A percentile compares a stretch with the other conserved stretches of the same genome.
Conservation (phyloP, 129 eudicot genomes). For the Arctium lappa region DNA sequence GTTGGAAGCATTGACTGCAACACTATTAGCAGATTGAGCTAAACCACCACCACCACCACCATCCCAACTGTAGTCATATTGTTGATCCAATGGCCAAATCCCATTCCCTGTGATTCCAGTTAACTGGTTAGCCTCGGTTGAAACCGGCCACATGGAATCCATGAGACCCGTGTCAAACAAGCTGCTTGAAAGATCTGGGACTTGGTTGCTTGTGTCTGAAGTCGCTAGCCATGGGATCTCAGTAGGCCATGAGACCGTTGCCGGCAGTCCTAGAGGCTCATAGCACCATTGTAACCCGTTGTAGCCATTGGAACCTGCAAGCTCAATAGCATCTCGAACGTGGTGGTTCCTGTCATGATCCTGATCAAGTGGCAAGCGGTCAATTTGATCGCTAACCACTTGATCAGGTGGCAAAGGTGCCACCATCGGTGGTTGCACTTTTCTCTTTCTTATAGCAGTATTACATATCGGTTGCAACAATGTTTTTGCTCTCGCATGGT, state of each 20-base stretch:
- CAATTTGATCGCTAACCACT: neutral
- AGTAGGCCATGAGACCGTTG: slow-evolving; percentile 25
- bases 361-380: neutral
- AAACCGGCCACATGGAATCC: slow-evolving; percentile 30
- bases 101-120: slow-evolving; percentile 1
- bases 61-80: slow-evolving; percentile 22
- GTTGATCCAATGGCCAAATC: slow-evolving; percentile 38
- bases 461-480: slow-evolving; percentile 9
- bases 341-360: slow-evolving; percentile 12
- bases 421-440: neutral
- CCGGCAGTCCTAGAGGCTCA: slow-evolving; percentile 20
- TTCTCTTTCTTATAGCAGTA: slow-evolving; percentile 16
- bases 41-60: slow-evolving; percentile 16
- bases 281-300: slow-evolving; percentile 10
- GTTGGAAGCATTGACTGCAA: slow-evolving; percentile 27
- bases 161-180: slow-evolving; percentile 24
- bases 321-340: neutral
- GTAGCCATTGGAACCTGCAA: neutral
- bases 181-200: neutral
- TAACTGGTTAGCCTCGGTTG: slow-evolving; percentile 24
- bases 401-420: slow-evolving; percentile 16
- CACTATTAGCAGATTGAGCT: slow-evolving; percentile 1
- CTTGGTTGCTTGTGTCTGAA: slow-evolving; percentile 17
- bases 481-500: neutral
- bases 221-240: slow-evolving; percentile 20